Percentiles rank a stretch among this genome's conserved stretches.
These are phyloP conservation scores for Hippophae rhamnoides DNA, from an alignment of 306 rosid genomes.

Conservation along the genomic window DNA sequence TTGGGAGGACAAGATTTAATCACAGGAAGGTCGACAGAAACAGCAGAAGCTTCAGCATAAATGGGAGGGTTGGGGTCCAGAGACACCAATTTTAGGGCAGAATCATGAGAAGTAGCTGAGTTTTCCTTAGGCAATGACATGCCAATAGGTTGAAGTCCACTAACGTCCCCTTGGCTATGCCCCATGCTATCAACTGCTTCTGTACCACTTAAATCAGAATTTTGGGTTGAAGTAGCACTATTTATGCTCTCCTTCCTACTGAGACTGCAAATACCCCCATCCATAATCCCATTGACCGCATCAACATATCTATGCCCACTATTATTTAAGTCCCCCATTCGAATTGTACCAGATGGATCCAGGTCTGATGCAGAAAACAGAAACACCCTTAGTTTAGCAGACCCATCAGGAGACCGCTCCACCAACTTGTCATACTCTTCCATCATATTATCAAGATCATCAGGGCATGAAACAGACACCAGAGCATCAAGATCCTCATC, in stretches of 20 bases:
- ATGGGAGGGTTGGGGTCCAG: slow-evolving; percentile 30
- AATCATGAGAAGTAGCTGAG: slow-evolving; percentile 30
- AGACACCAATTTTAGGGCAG: slow-evolving; percentile 27
- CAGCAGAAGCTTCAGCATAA: slow-evolving; percentile 29
- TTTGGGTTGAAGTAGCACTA: slow-evolving; percentile 69
- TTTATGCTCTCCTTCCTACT: slow-evolving; percentile 51
- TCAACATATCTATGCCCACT: slow-evolving; percentile 68
- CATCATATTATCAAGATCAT: slow-evolving; percentile 89
- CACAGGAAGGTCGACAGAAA: slow-evolving; percentile 27
- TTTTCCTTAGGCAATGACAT: slow-evolving; percentile 34
- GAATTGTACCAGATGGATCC: slow-evolving; percentile 37
- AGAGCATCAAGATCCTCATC: slow-evolving; percentile 90
- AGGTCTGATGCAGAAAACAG: slow-evolving; percentile 56
- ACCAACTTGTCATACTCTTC: slow-evolving; percentile 75
- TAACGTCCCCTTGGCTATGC: slow-evolving; percentile 40
- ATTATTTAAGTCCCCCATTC: slow-evolving; percentile 40
- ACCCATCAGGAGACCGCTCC: slow-evolving; percentile 67
- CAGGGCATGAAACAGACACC: slow-evolving; percentile 70
- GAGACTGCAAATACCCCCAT: slow-evolving; percentile 31
- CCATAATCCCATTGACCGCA: slow-evolving; percentile 67
- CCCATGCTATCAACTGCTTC: slow-evolving; percentile 40
- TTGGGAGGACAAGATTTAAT: slow-evolving; percentile 28
- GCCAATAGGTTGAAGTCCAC: slow-evolving; percentile 25
- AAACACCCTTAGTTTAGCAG: slow-evolving; percentile 70
- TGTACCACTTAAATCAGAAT: slow-evolving; percentile 63